phyloP scores from a whole-genome alignment of 768 basidiomycete genomes.

The Pseudohyphozyma bogoriensis region DNA sequence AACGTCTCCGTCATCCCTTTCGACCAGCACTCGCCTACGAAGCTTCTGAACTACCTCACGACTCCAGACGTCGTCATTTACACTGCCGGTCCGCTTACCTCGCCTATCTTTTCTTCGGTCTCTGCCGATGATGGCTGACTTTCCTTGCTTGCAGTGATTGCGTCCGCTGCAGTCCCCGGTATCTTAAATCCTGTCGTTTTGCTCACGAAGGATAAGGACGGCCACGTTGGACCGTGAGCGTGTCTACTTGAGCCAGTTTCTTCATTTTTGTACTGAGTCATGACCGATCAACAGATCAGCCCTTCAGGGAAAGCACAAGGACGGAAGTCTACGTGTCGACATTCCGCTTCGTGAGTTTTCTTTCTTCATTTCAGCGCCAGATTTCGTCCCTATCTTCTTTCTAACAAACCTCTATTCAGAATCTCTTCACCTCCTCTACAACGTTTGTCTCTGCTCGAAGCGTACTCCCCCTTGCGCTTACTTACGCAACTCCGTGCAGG shows the following conservation, averaged over 20 bases:
- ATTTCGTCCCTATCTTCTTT: not conserved
- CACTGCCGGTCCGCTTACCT: constrained; percentile 38
- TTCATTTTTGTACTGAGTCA: no score
- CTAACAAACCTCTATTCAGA: not conserved
- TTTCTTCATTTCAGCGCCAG: no score
- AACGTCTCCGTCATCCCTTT: constrained; percentile 56
- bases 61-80: constrained; percentile 66
- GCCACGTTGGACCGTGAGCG: constrained; percentile 20
- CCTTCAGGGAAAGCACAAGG: constrained; percentile 29
- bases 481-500: no score
- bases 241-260: not conserved
- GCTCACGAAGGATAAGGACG: constrained; percentile 45
- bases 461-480: no score
- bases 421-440: constrained; percentile 42
- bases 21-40: constrained; percentile 61
- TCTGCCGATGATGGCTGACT: not conserved
- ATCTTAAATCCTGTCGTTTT: constrained; percentile 90
- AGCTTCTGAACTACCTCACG: constrained; percentile 87
- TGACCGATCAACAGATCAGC: not conserved
- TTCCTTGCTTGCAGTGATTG: constrained; percentile 14
- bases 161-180: constrained; percentile 84
- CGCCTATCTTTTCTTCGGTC: constrained; percentile 29
- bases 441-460: no score
- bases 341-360: constrained; percentile 49
- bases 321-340: constrained; percentile 56